Base-by-base conservation (phyloP, 441 rosid species). In the Euphorbia corollata region DNA sequence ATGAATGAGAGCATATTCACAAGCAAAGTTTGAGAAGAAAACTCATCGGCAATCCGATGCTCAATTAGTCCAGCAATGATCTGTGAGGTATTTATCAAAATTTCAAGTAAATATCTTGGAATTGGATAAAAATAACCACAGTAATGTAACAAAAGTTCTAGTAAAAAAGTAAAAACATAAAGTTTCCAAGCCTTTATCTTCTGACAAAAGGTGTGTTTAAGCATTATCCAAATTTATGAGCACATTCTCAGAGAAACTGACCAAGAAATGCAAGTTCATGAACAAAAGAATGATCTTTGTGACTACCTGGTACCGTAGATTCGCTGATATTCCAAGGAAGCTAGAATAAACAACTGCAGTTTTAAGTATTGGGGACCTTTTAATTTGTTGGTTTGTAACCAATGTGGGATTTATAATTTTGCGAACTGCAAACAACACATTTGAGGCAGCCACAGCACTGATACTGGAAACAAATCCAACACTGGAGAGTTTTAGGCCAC, bases 311-410 rank as follows among this genome's bases (percentile, higher is more conserved):
- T 86, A 93, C 23, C 96, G 92, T 71, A 90, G 83, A 81, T 88
- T 93, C 66, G 98, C 94, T 68, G 96, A 88, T 79, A 76, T 84
- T 74, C 97, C 98, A 13, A 93, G 85, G 79, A 93, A 93, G 75
- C 83, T 51, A 67, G 86, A 75, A 75, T 93, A 93, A 41, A 93
- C 81, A 74, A 80, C 68, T 39, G 97, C 96, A n/a, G 96, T 86
- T 82, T 88, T 90, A 58, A 93, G 79, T 55, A 90, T 86, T 43
- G 98, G 98, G 60, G 96, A 93, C 69, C 97, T 88, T 79, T 77
- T 87, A 22, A 75, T 83, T 71, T 32, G 81, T 76, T 80, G 82
- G 59, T 77, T 68, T 61, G 78, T 65, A 68, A 73, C 79, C 69
- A 77, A 61, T 67, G 77, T 73, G 15, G 96, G 94, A 71, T 80